These are phyloP conservation scores for Spathaspora arborariae DNA, from an alignment of 805 yeast species.

Conservation along the genomic window DNA sequence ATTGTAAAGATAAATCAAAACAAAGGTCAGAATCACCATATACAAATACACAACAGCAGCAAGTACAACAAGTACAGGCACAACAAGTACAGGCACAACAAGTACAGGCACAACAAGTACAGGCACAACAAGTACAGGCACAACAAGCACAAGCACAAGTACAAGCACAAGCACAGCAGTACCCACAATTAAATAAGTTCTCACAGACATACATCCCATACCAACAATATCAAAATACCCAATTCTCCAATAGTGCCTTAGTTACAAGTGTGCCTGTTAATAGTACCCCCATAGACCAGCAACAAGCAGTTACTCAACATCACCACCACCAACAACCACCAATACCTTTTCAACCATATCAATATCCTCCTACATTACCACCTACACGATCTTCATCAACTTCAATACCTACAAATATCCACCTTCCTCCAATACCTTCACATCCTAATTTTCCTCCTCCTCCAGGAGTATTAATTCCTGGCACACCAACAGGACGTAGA, in stretches of 20 bases:
- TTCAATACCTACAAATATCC: not conserved
- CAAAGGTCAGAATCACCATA: not conserved
- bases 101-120: not conserved
- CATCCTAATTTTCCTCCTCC: conserved; percentile 1
- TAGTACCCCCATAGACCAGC: no score
- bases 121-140: not conserved
- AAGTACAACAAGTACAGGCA: not conserved
- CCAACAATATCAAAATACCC: not conserved
- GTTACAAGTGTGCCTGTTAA: no score
- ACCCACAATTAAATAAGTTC: not conserved
- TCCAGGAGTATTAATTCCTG: not conserved
- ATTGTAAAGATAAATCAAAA: not conserved
- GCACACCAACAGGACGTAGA: not conserved
- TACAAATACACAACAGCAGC: not conserved
- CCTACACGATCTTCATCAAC: not conserved
- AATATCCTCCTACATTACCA: not conserved
- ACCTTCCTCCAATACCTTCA: conserved; percentile 1
- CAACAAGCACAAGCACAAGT: not conserved
- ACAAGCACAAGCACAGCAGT: not conserved
- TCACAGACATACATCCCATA: not conserved
- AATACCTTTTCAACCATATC: not conserved
- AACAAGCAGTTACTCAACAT: not conserved
- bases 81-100: not conserved
- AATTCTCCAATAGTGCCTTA: not conserved
- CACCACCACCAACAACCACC: not conserved